Evolutionary conservation across 176 grass and related monocot species (phyloP).

Genomic region (Hordeum marinum): DNA sequence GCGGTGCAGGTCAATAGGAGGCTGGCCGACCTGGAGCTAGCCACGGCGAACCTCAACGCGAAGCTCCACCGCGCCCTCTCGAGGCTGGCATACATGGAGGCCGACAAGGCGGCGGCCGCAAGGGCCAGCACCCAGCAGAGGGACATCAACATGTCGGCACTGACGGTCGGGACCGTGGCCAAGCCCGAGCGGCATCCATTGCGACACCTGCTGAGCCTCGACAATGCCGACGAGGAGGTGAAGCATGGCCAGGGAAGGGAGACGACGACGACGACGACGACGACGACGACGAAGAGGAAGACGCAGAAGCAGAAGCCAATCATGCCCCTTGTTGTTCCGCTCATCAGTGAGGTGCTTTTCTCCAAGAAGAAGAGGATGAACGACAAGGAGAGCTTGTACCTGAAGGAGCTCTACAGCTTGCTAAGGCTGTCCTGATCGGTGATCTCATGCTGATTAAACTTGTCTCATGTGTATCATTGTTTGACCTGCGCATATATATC

Average conservation of each 20-base stretch:
- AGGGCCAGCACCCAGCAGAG: constrained; percentile 20
- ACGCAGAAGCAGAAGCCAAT: constrained; percentile 72
- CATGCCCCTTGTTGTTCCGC: constrained; percentile 47
- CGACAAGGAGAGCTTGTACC: constrained; percentile 46
- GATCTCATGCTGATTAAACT: not conserved
- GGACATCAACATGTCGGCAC: constrained; percentile 13
- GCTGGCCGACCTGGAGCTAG: constrained; percentile 53
- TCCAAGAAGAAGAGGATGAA: constrained; percentile 44
- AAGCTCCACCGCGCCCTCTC: constrained; percentile 62
- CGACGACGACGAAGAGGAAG: constrained; percentile 5
- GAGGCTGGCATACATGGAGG: constrained; percentile 66
- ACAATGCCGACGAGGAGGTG: constrained; percentile 29
- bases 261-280: not conserved
- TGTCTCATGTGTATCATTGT: not conserved
- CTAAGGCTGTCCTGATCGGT: constrained; percentile 28
- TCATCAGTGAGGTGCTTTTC: constrained; percentile 54
- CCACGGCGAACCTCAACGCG: constrained; percentile 58
- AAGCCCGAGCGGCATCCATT: constrained; percentile 31
- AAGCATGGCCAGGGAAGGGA: not conserved
- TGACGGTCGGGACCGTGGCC: constrained; percentile 15
- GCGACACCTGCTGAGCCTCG: constrained; percentile 45
- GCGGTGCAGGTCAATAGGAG: constrained; percentile 58
- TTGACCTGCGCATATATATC: not conserved
- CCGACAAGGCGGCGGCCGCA: constrained; percentile 42
- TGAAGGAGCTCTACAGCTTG: constrained; percentile 69